These are phyloP conservation scores for Chytriomyces confervae DNA, from an alignment of 192 early-diverging fungal genomes.

Conservation along the genomic window DNA sequence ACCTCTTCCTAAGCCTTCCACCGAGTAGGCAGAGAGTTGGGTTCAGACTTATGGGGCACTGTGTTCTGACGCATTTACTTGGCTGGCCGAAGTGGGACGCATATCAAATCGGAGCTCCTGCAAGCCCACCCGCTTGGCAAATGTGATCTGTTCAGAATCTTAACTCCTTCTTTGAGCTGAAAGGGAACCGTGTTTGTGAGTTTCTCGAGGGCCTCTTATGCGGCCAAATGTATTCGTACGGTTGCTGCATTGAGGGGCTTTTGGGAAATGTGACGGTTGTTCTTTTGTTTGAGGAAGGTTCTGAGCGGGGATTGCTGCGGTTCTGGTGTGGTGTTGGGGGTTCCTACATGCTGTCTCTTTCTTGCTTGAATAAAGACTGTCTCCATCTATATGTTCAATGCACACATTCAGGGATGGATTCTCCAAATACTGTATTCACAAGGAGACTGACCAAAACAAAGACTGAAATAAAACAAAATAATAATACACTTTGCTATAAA, in stretches of 20 bases:
- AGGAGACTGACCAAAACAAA: neutral
- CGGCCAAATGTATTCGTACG: neutral
- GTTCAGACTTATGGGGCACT: neutral
- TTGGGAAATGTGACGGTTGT: neutral
- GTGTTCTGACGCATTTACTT: neutral
- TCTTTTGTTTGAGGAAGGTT: neutral
- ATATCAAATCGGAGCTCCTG: neutral
- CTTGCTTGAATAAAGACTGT: no score
- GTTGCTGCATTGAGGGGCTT: neutral
- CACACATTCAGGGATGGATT: no score
- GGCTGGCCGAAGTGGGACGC: neutral
- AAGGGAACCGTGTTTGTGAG: neutral
- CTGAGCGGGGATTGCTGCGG: no score
- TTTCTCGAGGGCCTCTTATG: neutral
- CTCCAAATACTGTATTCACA: no score
- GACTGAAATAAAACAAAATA: neutral
- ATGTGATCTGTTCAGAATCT: neutral
- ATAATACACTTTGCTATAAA: neutral
- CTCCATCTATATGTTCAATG: no score
- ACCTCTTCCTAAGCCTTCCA: neutral
- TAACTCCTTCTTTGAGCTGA: neutral
- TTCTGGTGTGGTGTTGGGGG: no score
- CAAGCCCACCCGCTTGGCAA: neutral
- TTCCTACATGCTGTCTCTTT: no score
- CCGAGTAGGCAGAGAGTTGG: neutral